Conservation (phyloP, 768 basidiomycete species). For the Pleurotus platypus region DNA sequence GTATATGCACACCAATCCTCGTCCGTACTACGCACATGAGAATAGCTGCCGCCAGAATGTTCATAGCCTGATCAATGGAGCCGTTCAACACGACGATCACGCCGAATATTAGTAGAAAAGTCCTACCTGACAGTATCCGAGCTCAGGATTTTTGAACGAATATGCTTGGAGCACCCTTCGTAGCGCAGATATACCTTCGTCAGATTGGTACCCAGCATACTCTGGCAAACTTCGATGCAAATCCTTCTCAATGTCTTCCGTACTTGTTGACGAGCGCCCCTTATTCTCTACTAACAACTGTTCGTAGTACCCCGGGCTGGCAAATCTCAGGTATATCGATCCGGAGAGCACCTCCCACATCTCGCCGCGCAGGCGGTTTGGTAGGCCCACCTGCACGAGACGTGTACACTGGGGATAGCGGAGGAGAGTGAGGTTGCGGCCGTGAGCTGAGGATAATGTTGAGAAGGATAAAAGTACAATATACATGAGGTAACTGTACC, state of each 20-base stretch:
- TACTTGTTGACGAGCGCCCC: conserved; percentile 80
- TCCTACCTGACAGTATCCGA: conserved; percentile 89
- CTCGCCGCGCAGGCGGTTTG: conserved; percentile 91
- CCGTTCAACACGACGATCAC: conserved; percentile 2
- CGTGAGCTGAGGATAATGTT: conserved; percentile 57
- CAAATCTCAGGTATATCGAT: conserved; percentile 85
- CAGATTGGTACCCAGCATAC: conserved; percentile 92
- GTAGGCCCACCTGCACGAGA: conserved; percentile 95
- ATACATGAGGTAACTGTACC: conserved; percentile 39
- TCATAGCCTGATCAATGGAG: conserved; percentile 71
- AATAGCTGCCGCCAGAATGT: conserved; percentile 94
- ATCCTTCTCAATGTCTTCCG: conserved; percentile 99
- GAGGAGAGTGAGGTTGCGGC: conserved; percentile 90
- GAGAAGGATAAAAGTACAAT: conserved; percentile 5
- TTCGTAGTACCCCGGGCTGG: conserved; percentile 81
- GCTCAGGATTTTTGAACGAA: conserved; percentile 90
- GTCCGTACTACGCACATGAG: conserved; percentile 58
- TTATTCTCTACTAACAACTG: conserved; percentile 70
- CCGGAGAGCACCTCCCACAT: conserved; percentile 98
- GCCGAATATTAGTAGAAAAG: neutral
- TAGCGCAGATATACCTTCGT: conserved; percentile 81
- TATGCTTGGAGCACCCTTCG: conserved; percentile 93
- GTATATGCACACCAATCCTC: neutral
- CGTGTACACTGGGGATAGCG: conserved; percentile 97
- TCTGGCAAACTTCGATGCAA: conserved; percentile 94